Conservation (phyloP, 78 protist species). For the Bigelowiella natans region DNA sequence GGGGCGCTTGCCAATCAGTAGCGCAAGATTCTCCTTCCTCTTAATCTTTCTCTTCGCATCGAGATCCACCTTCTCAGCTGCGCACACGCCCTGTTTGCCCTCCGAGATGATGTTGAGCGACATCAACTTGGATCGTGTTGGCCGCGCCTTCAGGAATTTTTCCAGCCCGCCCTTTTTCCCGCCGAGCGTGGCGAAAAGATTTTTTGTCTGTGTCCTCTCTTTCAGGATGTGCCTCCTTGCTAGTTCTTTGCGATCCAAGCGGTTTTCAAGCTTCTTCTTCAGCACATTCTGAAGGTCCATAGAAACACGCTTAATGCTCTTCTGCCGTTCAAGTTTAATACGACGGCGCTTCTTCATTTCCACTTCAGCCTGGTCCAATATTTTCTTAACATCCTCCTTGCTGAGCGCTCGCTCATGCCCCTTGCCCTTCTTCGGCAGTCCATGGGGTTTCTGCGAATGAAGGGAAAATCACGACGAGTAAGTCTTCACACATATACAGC, state of each 20-base stretch:
- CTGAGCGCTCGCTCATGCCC: not conserved
- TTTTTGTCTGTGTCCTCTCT: not conserved
- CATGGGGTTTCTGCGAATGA: too few relatives aligned
- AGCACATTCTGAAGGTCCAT: not conserved
- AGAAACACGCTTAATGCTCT: not conserved
- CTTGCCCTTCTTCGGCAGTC: too few relatives aligned
- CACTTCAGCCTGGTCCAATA: not conserved
- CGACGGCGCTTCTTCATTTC: not conserved
- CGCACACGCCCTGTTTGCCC: not conserved
- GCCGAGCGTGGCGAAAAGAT: not conserved
- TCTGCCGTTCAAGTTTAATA: not conserved
- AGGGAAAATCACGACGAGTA: too few relatives aligned
- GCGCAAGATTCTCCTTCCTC: not conserved
- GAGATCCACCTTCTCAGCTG: not conserved
- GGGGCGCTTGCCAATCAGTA: not conserved
- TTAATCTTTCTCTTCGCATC: not conserved
- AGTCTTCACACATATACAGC: too few relatives aligned
- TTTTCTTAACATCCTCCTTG: not conserved
- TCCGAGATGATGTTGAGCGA: not conserved
- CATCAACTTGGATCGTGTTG: not conserved
- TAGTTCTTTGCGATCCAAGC: not conserved
- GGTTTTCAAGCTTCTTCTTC: not conserved
- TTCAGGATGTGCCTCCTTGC: not conserved
- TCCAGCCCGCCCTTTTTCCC: not conserved
- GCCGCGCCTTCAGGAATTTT: not conserved